Percentiles rank a stretch among this genome's conserved stretches.
These are phyloP conservation scores for Acanthochlamys bracteata DNA, from an alignment of 106 monocot genomes.

Conservation along the genomic window DNA sequence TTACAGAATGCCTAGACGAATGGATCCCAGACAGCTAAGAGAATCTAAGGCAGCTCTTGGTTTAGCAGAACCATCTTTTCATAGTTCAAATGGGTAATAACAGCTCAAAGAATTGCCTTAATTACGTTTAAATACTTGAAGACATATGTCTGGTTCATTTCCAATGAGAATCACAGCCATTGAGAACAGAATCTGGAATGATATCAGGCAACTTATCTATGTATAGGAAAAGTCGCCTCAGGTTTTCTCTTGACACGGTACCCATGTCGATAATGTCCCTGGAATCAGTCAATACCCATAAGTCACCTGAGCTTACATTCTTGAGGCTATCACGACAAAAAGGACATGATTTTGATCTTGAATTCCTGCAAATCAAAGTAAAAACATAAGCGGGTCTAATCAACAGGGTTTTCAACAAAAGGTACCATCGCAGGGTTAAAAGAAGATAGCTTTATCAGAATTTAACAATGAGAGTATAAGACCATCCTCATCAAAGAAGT, in stretches of 20 bases:
- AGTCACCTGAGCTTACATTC: conserved; percentile 57
- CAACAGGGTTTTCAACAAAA: not conserved
- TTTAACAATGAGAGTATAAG: not conserved
- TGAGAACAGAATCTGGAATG: conserved; percentile 49
- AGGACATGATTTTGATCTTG: conserved; percentile 84
- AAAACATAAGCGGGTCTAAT: not conserved
- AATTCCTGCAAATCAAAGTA: conserved; percentile 37
- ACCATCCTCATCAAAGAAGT: not conserved
- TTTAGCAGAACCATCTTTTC: not conserved
- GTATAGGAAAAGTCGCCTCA: conserved; percentile 79
- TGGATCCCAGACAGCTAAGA: not conserved
- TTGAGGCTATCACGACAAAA: conserved; percentile 91
- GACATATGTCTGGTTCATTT: conserved; percentile 18
- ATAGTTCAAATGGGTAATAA: conserved; percentile 6
- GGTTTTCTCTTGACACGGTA: conserved; percentile 62
- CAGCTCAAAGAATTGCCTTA: conserved; percentile 3
- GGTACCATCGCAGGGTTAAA: not conserved
- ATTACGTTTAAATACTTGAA: no score
- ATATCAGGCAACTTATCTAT: conserved; percentile 78
- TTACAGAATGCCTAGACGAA: not conserved
- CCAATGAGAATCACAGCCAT: conserved; percentile 65
- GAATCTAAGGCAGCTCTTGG: not conserved
- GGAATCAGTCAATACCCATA: conserved; percentile 70
- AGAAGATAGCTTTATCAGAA: not conserved
- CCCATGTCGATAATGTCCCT: conserved; percentile 65